Evolutionary conservation across 176 grass and related monocot species (phyloP), one percentile per base, ranked within the genome.

Genomic region (Oryza longistaminata): DNA sequence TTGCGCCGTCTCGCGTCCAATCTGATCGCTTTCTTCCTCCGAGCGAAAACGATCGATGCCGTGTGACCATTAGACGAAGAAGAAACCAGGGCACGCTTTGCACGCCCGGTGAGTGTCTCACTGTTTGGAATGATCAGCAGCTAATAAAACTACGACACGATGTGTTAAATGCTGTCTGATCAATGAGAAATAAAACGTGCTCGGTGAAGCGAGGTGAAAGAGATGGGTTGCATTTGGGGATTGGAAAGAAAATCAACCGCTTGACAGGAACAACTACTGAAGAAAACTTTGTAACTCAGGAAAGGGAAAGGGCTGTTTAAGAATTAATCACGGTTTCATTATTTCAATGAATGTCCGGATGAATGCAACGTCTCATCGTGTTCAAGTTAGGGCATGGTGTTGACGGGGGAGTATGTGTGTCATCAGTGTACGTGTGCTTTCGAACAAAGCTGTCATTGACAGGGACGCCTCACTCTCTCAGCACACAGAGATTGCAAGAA

Each of bases 381-480:
- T 53, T 25, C 43, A 29, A 49, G 66, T 73, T 67, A 46, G 83
- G 16, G 15, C 17, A 14, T 16, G 37, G 69, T 39, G 40, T 53
- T 42, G 73, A 58, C 13, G 27, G 73, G 45, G 24, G 2, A n/a
- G n/a, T 9, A 22, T 62, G 58, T 62, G 58, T 62, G 58, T 11
- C n/a, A 24, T 62, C 21, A 24, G 77, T 70, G 77, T 66, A 43
- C 2, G 66, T 65, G 80, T 24, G 29, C 60, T 83, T 82, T 85
- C 24, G 37, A 76, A 9, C 25, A 82, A 83, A 74, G 73, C 44
- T 3, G 10, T n/a, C 73, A 14, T 4, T 55, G 74, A 90, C 39
- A 74, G 84, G 58, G 80, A 87, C 84, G 0, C 33, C 21, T 76
- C 19, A 2, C n/a, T 58, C 24, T 58, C 10, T 53, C 68, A 3